Conservation (phyloP, 805 yeast genomes). For the Schizosaccharomyces cryophilus region DNA sequence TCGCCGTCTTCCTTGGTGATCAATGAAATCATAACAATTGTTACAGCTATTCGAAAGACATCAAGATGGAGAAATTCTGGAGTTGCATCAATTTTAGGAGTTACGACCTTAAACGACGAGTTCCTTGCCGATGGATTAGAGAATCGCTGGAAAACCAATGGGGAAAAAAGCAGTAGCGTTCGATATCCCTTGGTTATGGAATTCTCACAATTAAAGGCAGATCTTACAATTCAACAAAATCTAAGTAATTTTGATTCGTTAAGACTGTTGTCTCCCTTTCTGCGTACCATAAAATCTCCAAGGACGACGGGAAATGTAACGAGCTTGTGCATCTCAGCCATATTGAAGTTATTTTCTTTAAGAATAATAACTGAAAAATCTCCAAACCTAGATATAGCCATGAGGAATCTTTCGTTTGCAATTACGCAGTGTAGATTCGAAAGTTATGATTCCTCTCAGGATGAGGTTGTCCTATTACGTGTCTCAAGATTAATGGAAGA, state of each 20-base stretch:
- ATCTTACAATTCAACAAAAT: conserved; percentile 28
- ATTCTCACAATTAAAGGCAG: conserved; percentile 52
- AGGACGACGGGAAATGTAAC: conserved; percentile 73
- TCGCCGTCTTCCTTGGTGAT: conserved; percentile 65
- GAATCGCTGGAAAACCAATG: neutral
- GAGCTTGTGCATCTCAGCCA: conserved; percentile 48
- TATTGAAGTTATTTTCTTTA: conserved; percentile 49
- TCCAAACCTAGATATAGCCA: conserved; percentile 28
- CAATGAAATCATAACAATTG: conserved; percentile 65
- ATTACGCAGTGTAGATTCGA: conserved; percentile 87
- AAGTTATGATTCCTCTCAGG: conserved; percentile 76
- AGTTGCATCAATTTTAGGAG: conserved; percentile 62
- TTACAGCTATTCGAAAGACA: conserved; percentile 74
- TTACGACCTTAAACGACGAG: conserved; percentile 5
- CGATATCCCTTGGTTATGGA: conserved; percentile 49
- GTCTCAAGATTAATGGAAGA: conserved; percentile 52
- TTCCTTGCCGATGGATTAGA: neutral
- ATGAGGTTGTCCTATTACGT: conserved; percentile 70
- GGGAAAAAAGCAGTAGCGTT: conserved; percentile 6
- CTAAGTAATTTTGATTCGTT: conserved; percentile 39
- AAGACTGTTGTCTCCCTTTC: conserved; percentile 65
- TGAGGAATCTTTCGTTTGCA: conserved; percentile 45
- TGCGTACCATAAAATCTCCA: conserved; percentile 59
- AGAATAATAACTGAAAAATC: conserved; percentile 35
- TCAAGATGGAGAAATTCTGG: conserved; percentile 54